phyloP scores from a whole-genome alignment of 768 basidiomycete genomes.

The Omphalotus guepiniiformis region DNA sequence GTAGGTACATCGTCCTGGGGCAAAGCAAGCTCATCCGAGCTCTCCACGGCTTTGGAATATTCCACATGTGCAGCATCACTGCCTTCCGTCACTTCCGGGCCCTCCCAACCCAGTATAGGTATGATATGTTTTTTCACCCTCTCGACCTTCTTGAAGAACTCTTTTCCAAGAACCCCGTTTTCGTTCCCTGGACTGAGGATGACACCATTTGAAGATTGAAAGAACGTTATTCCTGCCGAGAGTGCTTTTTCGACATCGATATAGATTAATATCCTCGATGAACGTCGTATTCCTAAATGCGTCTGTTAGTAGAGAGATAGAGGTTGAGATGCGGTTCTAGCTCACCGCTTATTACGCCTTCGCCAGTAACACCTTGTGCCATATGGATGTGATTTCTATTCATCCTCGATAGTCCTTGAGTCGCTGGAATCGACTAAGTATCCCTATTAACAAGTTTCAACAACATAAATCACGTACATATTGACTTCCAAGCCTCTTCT shows the following conservation, averaged over 20 bases:
- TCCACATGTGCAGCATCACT: no score
- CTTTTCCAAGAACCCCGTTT: conserved; percentile 45
- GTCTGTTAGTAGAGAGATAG: neutral
- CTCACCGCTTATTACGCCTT: conserved; percentile 53
- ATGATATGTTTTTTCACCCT: conserved; percentile 6
- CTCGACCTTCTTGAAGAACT: conserved; percentile 56
- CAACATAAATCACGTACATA: conserved; percentile 35
- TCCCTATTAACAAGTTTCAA: no score
- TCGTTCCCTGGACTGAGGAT: conserved; percentile 62
- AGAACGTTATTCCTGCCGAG: conserved; percentile 50
- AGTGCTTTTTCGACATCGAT: conserved; percentile 55
- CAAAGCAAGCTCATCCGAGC: no score
- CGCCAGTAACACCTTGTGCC: conserved; percentile 51
- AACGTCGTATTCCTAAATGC: conserved; percentile 40
- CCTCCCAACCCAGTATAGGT: conserved; percentile 8
- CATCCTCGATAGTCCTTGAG: conserved; percentile 61
- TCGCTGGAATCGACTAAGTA: no score
- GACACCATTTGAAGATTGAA: conserved; percentile 62
- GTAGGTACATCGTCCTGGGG: no score
- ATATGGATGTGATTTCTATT: conserved; percentile 71
- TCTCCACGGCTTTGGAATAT: no score
- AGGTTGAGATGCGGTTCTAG: neutral
- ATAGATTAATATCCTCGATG: conserved; percentile 61
- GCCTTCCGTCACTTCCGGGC: no score
- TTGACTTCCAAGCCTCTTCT: conserved; percentile 46